Base-by-base conservation (phyloP, 176 grass and related monocot genomes). In the Bolboschoenus planiculmis region DNA sequence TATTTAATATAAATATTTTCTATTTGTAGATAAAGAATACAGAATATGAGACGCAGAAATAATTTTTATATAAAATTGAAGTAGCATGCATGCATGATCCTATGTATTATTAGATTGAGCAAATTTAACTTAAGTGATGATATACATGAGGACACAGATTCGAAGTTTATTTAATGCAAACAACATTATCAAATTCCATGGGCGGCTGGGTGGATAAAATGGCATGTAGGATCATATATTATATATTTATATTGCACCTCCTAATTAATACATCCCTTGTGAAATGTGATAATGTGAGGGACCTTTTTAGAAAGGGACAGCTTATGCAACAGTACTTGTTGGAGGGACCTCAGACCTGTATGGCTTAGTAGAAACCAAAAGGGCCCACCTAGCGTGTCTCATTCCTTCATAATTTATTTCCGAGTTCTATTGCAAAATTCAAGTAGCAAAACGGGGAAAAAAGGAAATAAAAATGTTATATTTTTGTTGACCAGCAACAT, bases 341-440 rank as follows among this genome's bases (percentile, higher is more conserved):
- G 50, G 48, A 5, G 72, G 29, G n/a, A n/a, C 10, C 40, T 37
- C 40, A 76, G 34, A 42, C 47, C 26, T 77, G 77, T 81, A 76
- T 53, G 76, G 82, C 64, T 77, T 64, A 77, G 76, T 85, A 58
- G 75, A 80, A 58, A 57, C 86, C 73, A 84, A 14, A 66, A 42
- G 40, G 73, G 46, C 34, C 86, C 86, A 80, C 56, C 42, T 65
- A 53, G 1, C 15, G 42, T 20, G 44, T 40, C 36, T 67, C 54
- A 21, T 18, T 36, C 29, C 29, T 36, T 5, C 30, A 65, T 34
- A 35, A 35, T 65, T 65, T 14, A 16, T 18, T 65, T 33, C 5
- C 0, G 0, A 18, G n/a, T 6, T 16, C 10, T 47, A 60, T 11
- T 34, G 18, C 29, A 65, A 65, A 35, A 36, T 20, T 6, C 62